Evolutionary conservation across 352 stramenopile species (phyloP), one percentile per base, ranked within the genome.

Genomic region (Phytophthora boehmeriae): DNA sequence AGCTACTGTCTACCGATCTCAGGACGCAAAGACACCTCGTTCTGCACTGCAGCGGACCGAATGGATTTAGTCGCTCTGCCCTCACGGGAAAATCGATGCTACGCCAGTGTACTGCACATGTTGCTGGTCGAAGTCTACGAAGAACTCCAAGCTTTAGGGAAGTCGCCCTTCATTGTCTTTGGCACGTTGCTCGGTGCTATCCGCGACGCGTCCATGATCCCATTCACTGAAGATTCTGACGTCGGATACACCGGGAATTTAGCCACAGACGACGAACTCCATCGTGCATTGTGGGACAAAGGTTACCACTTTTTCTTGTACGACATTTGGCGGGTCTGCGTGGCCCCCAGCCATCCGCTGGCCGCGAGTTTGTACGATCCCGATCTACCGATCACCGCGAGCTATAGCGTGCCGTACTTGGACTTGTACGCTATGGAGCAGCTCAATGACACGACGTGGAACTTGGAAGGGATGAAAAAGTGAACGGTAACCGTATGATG

Each of bases 211-310:
- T 80, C 73, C 44, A 70, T 75, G 45, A 86, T 86, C 45, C 66
- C 78, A 1, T 88, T 77, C 56, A 85, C 78, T 1, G 74, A 83
- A 53, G 76, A 88, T 54, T 60, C 55, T 8, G 78, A 83, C 30
- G 53, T 86, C 13, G 73, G 55, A 1, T 85, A 76, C 59, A 67
- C 39, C 17, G 52, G 68, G 19, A 9, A 58, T 46, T 38, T 68
- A 0, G 19, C 25, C 6, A 6, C 8, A n/a, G 54, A 61, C 20
- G 30, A 54, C 19, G 25, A 64, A 14, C 27, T 71, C 1, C 32
- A 54, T 44, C 50, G 19, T 42, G 38, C 50, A 28, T 32, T 71
- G 51, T 14, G n/a, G 25, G 71, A 72, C 35, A 11, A 71, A 13
- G 74, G 77, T 9, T 84, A 87, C 48, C 75, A 84, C 43, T 54